Evolutionary conservation across 202 grass and related monocot species (phyloP).

Genomic region (Elaeis oleifera): DNA sequence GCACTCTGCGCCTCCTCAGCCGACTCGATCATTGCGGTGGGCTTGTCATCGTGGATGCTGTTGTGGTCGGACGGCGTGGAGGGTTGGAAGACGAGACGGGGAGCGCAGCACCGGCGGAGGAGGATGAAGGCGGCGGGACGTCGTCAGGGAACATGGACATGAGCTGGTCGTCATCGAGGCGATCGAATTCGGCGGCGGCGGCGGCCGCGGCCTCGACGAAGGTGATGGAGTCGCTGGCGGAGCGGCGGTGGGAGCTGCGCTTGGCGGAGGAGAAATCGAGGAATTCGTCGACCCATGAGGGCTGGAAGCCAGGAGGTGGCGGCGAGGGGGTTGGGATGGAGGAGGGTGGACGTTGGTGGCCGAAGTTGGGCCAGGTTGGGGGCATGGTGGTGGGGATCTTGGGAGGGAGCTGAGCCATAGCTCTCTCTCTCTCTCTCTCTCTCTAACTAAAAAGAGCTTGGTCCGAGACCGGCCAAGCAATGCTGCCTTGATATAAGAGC

Average conservation of each 20-base stretch:
- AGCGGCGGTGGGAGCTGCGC: constrained; percentile 10
- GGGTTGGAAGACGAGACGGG: not conserved
- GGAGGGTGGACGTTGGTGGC: too few relatives aligned
- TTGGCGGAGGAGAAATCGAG: constrained; percentile 14
- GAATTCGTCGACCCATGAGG: constrained; percentile 15
- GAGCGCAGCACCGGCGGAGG: not conserved
- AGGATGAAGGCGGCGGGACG: not conserved
- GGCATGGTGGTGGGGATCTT: too few relatives aligned
- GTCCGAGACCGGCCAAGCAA: too few relatives aligned
- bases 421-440: too few relatives aligned
- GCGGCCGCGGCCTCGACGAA: not conserved
- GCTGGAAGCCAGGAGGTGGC: not conserved
- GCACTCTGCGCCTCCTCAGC: constrained; percentile 6
- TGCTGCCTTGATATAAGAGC: too few relatives aligned
- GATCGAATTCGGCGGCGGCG: not conserved
- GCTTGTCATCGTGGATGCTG: not conserved
- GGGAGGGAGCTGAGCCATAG: too few relatives aligned
- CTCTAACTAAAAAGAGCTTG: too few relatives aligned
- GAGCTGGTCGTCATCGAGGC: constrained; percentile 9
- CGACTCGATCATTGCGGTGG: too few relatives aligned
- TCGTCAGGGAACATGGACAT: constrained; percentile 12
- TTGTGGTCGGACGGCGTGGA: not conserved
- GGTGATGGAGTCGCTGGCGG: constrained; percentile 1
- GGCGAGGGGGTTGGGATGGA: not conserved
- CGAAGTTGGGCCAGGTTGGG: too few relatives aligned